Base-by-base conservation (phyloP, 2,329 filamentous ascomycete species). In the Ilyonectria robusta region DNA sequence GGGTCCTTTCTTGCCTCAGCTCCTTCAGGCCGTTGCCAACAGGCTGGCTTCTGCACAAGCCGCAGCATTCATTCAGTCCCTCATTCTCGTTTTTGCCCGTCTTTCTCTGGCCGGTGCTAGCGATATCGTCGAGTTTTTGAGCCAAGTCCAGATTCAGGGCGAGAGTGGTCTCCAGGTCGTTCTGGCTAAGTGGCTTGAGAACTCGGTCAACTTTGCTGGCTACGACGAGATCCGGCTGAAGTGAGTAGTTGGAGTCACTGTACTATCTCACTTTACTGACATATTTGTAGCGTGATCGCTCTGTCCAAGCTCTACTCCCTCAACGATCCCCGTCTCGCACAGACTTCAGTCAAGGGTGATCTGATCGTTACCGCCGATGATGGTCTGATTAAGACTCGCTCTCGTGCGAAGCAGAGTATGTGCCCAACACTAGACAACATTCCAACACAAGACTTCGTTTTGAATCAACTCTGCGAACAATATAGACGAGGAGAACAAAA, bases 191-290 rank as follows among this genome's bases (percentile, higher is more conserved):
- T 99, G 96, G 96, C 86, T 99, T 1, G 96, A 98, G 83, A 97
- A 98, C 81, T 97, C 94, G 4, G 89, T 97, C 80, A 97, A 93
- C 80, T 99, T 99, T 82, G 94, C 94, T n/a, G 96, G 96, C 13
- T 99, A 98, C 75, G 95, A 98, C 75, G 95, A 98, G 80, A 98
- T 98, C 74, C 90, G 95, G 73, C 94, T 98, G 81, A 99, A 98
- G 93, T 95, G 84, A 81, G 91, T 84, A n/a, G 35, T 17, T 3
- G 23, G 8, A 2, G 31, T 23, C 19, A 33, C 19, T 6, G 11
- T 2, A 19, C n/a, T 0, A 26, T 31, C 19, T 44, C 6, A 37
- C 56, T 8, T 58, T 67, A 55, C 81, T 84, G 76, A 85, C 71
- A 31, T 51, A 42, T 17, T 19, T 40, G 7, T 74, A 95, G 93